A percentile compares a stretch with the other conserved stretches of the same genome.
phyloP scores from a whole-genome alignment of 495 filamentous ascomycete species.

The Talaromyces adpressus region DNA sequence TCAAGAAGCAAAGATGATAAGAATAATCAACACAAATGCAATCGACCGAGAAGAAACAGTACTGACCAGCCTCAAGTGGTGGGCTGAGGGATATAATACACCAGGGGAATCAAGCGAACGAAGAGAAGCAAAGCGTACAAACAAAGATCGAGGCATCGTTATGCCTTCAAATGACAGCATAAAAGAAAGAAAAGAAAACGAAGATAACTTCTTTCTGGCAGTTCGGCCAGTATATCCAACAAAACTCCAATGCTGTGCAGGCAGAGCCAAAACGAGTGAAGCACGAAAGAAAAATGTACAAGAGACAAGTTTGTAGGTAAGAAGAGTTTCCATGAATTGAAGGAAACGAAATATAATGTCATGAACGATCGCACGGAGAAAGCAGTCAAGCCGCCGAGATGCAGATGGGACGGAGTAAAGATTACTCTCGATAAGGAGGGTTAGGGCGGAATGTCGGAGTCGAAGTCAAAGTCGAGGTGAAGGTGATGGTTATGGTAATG shows the following conservation, averaged over 20 bases:
- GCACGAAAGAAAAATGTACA: neutral
- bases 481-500: neutral
- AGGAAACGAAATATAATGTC: neutral
- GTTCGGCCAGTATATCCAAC: slow-evolving; percentile 6
- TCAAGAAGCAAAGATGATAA: neutral
- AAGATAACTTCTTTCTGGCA: slow-evolving; percentile 1
- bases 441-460: neutral
- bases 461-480: neutral
- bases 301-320: neutral
- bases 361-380: slow-evolving; percentile 9
- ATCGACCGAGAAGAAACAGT: slow-evolving; percentile 7
- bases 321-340: neutral
- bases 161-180: neutral
- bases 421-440: neutral
- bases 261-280: neutral
- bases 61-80: neutral
- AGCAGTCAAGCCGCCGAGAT: neutral
- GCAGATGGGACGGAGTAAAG: neutral
- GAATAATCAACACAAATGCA: neutral
- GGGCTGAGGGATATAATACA: slow-evolving; percentile 1
- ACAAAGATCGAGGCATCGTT: neutral
- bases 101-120: slow-evolving; percentile 6
- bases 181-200: neutral
- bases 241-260: slow-evolving; percentile 6
- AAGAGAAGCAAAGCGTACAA: neutral